Conservation (phyloP, 768 basidiomycete species). For the Solioccasus polychromus region DNA sequence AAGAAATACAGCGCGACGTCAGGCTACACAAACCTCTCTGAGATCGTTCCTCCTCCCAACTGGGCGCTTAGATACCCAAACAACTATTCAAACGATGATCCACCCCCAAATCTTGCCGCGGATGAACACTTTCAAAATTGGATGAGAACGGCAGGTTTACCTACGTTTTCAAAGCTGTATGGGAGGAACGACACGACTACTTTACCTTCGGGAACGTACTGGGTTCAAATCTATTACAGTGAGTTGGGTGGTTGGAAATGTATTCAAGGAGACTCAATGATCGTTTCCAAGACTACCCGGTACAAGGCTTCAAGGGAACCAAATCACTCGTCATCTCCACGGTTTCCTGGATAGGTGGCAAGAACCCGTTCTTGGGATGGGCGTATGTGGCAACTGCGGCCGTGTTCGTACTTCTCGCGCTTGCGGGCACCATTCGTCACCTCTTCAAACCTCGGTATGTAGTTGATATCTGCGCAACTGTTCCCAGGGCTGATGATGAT, state of each 20-base stretch:
- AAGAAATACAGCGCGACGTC: slow-evolving; percentile 76
- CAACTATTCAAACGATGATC: slow-evolving; percentile 60
- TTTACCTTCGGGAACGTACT: slow-evolving; percentile 72
- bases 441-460: slow-evolving; percentile 85
- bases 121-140: slow-evolving; percentile 99
- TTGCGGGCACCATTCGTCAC: slow-evolving; percentile 89
- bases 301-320: slow-evolving; percentile 85
- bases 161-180: slow-evolving; percentile 95
- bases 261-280: slow-evolving; percentile 3
- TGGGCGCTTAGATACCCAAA: slow-evolving; percentile 76
- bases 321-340: slow-evolving; percentile 97
- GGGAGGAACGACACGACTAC: slow-evolving; percentile 81
- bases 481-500: slow-evolving; percentile 1
- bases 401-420: slow-evolving; percentile 83
- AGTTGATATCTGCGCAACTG: background rate
- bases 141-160: slow-evolving; percentile 98
- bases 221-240: slow-evolving; percentile 80
- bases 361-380: slow-evolving; percentile 98
- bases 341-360: slow-evolving; percentile 97
- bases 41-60: slow-evolving; percentile 91
- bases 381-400: slow-evolving; percentile 89
- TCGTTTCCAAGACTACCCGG: slow-evolving; percentile 84
- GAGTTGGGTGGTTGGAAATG: slow-evolving; percentile 4
- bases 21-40: slow-evolving; percentile 54
- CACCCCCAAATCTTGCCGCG: slow-evolving; percentile 66